Conservation (phyloP, 2,329 filamentous ascomycete genomes). For the Sclerotinia trifoliorum region DNA sequence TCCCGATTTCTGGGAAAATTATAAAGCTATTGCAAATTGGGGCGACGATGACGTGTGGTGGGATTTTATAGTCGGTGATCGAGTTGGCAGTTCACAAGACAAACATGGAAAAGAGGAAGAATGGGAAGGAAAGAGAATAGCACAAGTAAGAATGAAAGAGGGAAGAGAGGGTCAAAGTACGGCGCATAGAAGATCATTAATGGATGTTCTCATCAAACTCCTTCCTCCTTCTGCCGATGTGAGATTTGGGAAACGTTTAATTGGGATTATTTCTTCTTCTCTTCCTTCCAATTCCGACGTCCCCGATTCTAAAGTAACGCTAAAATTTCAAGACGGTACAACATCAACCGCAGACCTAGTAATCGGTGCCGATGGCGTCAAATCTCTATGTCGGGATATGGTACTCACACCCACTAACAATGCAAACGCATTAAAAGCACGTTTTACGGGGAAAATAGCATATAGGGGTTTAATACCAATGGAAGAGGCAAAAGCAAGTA, state of each 20-base stretch:
- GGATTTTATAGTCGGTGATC: constrained; percentile 10
- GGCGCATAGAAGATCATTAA: constrained; percentile 7
- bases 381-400: constrained; percentile 6
- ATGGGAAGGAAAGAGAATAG: constrained; percentile 4
- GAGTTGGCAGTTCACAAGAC: neutral
- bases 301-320: neutral
- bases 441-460: constrained; percentile 39
- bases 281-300: rapidly evolving
- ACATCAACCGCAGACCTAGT: neutral
- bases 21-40: constrained; percentile 12
- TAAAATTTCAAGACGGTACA: neutral
- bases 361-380: constrained; percentile 4
- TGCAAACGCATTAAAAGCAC: neutral
- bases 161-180: constrained; percentile 11
- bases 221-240: constrained; percentile 7
- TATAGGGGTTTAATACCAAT: constrained; percentile 62
- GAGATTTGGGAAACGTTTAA: neutral
- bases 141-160: constrained; percentile 1
- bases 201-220: constrained; percentile 9
- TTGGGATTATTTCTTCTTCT: neutral
- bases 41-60: constrained; percentile 4
- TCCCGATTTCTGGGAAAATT: neutral
- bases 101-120: neutral
- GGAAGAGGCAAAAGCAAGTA: constrained; percentile 34
- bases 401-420: neutral